These are phyloP conservation scores for Hypoxylon crocopeplum DNA, from an alignment of 495 filamentous ascomycete species.

Conservation along the genomic window DNA sequence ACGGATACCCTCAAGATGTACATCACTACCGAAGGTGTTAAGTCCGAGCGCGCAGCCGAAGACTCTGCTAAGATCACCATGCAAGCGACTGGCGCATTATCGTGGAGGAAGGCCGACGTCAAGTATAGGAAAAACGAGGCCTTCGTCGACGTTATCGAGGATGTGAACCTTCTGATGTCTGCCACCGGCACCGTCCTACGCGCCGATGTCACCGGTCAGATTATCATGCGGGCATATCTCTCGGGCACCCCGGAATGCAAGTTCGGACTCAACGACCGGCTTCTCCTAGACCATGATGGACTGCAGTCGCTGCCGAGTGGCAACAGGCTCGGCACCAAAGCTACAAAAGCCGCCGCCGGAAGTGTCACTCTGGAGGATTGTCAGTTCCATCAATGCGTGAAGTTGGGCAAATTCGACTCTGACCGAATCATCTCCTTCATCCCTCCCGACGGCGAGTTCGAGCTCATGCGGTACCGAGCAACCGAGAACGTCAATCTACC, in stretches of 20 bases:
- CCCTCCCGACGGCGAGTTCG: slow-evolving; percentile 97
- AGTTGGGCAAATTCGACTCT: slow-evolving; percentile 94
- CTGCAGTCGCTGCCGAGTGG: slow-evolving; percentile 70
- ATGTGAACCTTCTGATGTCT: slow-evolving; percentile 98
- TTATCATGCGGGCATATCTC: slow-evolving; percentile 98
- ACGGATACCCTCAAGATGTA: slow-evolving; percentile 99
- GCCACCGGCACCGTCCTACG: slow-evolving; percentile 93
- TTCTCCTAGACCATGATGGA: slow-evolving; percentile 83
- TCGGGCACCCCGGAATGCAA: slow-evolving; percentile 98
- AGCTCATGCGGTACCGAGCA: slow-evolving; percentile 99
- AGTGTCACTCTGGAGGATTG: slow-evolving; percentile 97
- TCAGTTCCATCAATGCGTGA: slow-evolving; percentile 99
- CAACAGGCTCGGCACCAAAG: slow-evolving; percentile 76
- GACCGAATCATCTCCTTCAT: slow-evolving; percentile 98
- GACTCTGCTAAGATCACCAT: slow-evolving; percentile 97
- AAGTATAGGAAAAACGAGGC: slow-evolving; percentile 99
- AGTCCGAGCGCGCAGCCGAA: slow-evolving; percentile 88
- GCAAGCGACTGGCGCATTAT: slow-evolving; percentile 97
- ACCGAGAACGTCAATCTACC: slow-evolving; percentile 99
- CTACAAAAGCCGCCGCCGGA: slow-evolving; percentile 92
- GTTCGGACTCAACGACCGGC: slow-evolving; percentile 96
- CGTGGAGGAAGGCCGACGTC: slow-evolving; percentile 95
- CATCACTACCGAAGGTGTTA: slow-evolving; percentile 99
- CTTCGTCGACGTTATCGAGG: slow-evolving; percentile 99
- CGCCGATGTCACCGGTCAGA: slow-evolving; percentile 96